Evolutionary conservation across 371 early-diverging fungal genomes (phyloP), one percentile per base, ranked within the genome.

Genomic region (Dinochytrium kinnereticum): DNA sequence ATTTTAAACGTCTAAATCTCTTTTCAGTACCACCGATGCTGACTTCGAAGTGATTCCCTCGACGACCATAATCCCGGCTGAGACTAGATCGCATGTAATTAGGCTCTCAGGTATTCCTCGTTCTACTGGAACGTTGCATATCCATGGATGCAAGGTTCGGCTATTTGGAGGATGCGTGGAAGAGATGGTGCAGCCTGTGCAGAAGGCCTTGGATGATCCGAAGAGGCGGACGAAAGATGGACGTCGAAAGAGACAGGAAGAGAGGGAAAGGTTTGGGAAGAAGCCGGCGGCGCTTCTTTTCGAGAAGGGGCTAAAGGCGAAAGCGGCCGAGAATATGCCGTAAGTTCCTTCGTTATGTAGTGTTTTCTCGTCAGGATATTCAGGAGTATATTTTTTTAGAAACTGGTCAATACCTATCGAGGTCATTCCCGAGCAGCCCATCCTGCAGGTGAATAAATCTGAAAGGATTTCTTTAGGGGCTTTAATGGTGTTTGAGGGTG

Each of bases 401-500:
- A 36, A 64, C 34, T 84, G 80, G 81, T 86, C 86, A 51, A 75
- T 88, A n/a, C 82, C 87, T 0, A 72, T 92, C 15, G 78, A 80
- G 19, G 92, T 93, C 5, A 89, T 94, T 64, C 87, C 88, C 2
- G 82, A 84, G 26, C 92, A 90, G 66, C 93, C 94, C 0, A 71
- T 91, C 30, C 55, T 94, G 21, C 74, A 82, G 68, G 69, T 79
- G 51, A 85, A 89, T 24, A 87, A 86, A 57, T 81, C 84, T 0
- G 87, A 89, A 0, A 88, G 88, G 1, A 72, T 90, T 0, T 77
- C 86, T 31, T 90, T 91, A 61, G 86, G 88, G 38, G 91, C 94
- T 7, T 80, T 91, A 7, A 92, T 92, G 92, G 78, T 94, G 17
- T 94, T 88, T 76, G 93, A 93, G 75, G 94, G 93, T 40, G 94